Conservation (phyloP, 2,329 filamentous ascomycete genomes). For the Beauveria pseudobassiana region DNA sequence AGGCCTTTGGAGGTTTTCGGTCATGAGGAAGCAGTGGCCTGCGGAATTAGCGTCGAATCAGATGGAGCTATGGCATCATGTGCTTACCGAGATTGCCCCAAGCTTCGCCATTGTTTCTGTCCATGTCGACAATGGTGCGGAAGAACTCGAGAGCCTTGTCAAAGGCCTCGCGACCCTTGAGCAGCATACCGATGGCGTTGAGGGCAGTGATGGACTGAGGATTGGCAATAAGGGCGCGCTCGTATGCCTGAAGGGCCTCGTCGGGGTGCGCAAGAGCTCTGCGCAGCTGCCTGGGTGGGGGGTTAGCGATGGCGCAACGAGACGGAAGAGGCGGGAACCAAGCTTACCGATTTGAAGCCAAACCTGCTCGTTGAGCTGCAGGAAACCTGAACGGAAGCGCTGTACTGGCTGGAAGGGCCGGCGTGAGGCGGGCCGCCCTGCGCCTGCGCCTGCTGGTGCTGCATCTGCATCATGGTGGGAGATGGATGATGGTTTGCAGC, state of each 20-base stretch:
- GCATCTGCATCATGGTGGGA: constrained; percentile 67
- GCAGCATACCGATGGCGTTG: constrained; percentile 87
- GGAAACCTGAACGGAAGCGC: constrained; percentile 68
- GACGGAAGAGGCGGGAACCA: constrained; percentile 9
- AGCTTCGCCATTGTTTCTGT: constrained; percentile 83
- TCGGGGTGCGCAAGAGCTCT: constrained; percentile 84
- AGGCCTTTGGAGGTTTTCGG: constrained; percentile 95
- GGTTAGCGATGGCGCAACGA: constrained; percentile 24
- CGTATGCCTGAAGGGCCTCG: constrained; percentile 83
- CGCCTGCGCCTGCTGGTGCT: constrained; percentile 50
- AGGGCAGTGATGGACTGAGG: constrained; percentile 82
- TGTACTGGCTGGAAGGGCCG: constrained; percentile 49
- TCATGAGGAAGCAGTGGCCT: constrained; percentile 99
- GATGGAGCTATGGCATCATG: not conserved
- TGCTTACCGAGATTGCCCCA: constrained; percentile 85
- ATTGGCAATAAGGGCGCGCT: constrained; percentile 82
- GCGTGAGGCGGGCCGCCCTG: constrained; percentile 46
- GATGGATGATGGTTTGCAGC: constrained; percentile 69
- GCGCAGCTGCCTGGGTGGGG: constrained; percentile 62
- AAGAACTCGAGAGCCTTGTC: constrained; percentile 90
- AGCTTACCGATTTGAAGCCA: constrained; percentile 84
- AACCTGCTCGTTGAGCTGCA: constrained; percentile 73
- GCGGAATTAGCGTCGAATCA: not conserved
- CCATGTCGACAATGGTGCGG: constrained; percentile 82
- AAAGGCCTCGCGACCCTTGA: constrained; percentile 88